These are phyloP conservation scores for Chiua sp. DNA, from an alignment of 1,284 basidiomycete species.

Conservation along the genomic window DNA sequence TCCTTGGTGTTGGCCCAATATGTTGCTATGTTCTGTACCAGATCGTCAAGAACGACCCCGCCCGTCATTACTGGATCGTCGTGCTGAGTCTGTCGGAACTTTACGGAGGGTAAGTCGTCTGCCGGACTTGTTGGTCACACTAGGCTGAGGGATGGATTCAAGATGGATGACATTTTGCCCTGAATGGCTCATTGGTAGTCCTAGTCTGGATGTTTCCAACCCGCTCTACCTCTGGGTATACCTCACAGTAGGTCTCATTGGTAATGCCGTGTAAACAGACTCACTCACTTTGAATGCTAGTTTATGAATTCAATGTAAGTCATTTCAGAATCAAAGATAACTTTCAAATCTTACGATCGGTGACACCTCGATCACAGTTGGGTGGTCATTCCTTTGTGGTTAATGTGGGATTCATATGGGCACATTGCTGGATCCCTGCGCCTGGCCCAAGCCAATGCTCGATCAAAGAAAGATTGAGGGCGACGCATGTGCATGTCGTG, in stretches of 20 bases:
- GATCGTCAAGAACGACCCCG: slow-evolving; percentile 65
- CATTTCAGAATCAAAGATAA: not conserved
- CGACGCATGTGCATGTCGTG: not conserved
- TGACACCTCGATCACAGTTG: slow-evolving; percentile 54
- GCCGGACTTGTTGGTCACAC: not conserved
- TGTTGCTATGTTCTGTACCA: slow-evolving; percentile 73
- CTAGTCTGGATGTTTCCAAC: slow-evolving; percentile 73
- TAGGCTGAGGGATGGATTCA: not conserved
- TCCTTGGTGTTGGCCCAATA: slow-evolving; percentile 75
- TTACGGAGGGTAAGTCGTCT: slow-evolving; percentile 67
- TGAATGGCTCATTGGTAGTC: slow-evolving; percentile 81
- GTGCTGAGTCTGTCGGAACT: slow-evolving; percentile 77
- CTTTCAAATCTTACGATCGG: not conserved
- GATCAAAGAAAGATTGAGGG: slow-evolving; percentile 49
- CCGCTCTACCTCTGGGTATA: slow-evolving; percentile 62
- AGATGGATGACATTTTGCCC: slow-evolving; percentile 89
- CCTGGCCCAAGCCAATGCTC: slow-evolving; percentile 40
- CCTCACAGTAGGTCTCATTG: slow-evolving; percentile 46
- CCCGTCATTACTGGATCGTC: slow-evolving; percentile 81
- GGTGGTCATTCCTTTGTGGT: slow-evolving; percentile 75
- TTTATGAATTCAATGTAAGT: slow-evolving; percentile 81
- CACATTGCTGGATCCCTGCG: slow-evolving; percentile 68
- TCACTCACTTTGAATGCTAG: slow-evolving; percentile 41
- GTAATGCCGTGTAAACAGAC: not conserved
- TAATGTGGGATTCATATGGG: slow-evolving; percentile 78